Evolutionary conservation across 192 early-diverging fungal genomes (phyloP).

Genomic region (Backusella morwellensis): DNA sequence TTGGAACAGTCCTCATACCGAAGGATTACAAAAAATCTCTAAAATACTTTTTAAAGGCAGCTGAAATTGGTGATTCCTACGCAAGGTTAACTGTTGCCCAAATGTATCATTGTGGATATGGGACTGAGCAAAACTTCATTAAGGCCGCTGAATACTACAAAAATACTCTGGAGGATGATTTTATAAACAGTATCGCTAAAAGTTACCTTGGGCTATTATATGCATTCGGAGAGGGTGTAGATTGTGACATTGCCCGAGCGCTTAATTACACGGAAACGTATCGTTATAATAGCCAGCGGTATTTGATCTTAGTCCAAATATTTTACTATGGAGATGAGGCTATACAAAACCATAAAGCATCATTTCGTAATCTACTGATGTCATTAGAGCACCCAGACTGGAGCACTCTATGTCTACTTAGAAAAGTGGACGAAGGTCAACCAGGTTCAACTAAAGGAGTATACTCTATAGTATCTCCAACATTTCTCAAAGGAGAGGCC

Average conservation of each 20-base stretch:
- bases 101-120: background rate
- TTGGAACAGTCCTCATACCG: background rate
- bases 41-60: background rate
- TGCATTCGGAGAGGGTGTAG: background rate
- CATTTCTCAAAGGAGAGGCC: background rate
- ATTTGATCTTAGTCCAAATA: too few relatives aligned
- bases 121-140: background rate
- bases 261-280: too few relatives aligned
- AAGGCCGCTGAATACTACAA: background rate
- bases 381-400: too few relatives aligned
- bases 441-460: background rate
- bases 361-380: too few relatives aligned
- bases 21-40: background rate
- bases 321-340: too few relatives aligned
- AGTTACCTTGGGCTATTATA: background rate
- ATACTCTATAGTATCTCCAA: background rate
- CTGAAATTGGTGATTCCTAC: background rate
- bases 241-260: background rate
- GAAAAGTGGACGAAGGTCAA: too few relatives aligned
- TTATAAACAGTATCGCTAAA: background rate
- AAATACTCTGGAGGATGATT: background rate
- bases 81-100: background rate
- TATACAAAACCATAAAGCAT: too few relatives aligned
- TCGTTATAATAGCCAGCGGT: too few relatives aligned
- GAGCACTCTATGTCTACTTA: too few relatives aligned